phyloP scores from a whole-genome alignment of 2,329 filamentous ascomycete species.

The Colletotrichum graminicola region DNA sequence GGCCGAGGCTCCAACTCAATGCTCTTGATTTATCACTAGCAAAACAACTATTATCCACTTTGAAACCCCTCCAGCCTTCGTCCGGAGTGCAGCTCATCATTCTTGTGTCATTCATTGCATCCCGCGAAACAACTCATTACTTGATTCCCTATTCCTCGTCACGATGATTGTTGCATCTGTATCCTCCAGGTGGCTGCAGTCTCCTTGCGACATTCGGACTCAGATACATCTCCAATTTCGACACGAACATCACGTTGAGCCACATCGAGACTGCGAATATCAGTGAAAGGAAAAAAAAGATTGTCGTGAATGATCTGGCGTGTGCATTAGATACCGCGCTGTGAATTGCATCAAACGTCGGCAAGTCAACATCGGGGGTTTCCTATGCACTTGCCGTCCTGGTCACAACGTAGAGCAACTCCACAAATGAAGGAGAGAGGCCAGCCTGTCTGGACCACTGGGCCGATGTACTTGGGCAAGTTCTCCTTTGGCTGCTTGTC shows the following conservation, averaged over 20 bases:
- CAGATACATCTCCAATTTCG: constrained; percentile 58
- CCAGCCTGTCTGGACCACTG: constrained; percentile 53
- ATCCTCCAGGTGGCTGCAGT: constrained; percentile 48
- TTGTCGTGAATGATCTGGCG: constrained; percentile 56
- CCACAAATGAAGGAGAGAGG: constrained; percentile 50
- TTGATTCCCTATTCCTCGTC: background rate
- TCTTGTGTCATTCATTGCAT: background rate
- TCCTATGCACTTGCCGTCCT: constrained; percentile 48
- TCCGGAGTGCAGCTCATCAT: background rate
- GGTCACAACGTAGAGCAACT: constrained; percentile 51
- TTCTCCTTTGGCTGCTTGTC: constrained; percentile 52
- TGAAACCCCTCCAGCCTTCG: background rate
- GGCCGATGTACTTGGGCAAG: constrained; percentile 50
- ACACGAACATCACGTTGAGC: constrained; percentile 54
- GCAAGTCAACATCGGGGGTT: constrained; percentile 52
- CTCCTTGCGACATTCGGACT: constrained; percentile 59
- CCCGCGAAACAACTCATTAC: background rate
- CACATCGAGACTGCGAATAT: constrained; percentile 53
- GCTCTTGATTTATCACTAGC: background rate
- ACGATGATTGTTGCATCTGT: background rate
- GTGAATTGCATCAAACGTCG: constrained; percentile 51
- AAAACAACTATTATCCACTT: background rate
- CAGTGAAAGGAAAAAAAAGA: constrained; percentile 56
- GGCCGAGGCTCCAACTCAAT: background rate
- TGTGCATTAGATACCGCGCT: constrained; percentile 56